Conservation (phyloP, 2,329 filamentous ascomycete genomes). For the Zasmidium citrigriseum region DNA sequence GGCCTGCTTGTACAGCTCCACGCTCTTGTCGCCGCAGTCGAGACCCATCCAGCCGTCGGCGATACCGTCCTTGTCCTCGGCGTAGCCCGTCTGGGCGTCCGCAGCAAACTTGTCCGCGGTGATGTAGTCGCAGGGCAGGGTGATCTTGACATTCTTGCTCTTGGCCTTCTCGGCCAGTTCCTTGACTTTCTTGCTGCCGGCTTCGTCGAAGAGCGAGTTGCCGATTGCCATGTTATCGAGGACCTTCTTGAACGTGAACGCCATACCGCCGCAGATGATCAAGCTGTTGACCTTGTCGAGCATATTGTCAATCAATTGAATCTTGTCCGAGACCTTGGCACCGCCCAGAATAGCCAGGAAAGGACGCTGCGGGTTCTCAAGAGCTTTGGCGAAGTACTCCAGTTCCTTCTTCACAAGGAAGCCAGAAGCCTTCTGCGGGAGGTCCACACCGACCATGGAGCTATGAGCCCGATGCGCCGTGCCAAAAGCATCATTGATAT, state of each 20-base stretch:
- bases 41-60: slow-evolving; percentile 98
- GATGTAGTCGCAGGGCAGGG: slow-evolving; percentile 92
- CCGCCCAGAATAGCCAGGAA: slow-evolving; percentile 99
- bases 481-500: slow-evolving; percentile 98
- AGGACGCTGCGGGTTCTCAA: slow-evolving; percentile 88
- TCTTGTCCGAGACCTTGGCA: slow-evolving; percentile 99
- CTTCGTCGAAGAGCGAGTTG: slow-evolving; percentile 88
- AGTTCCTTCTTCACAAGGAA: slow-evolving; percentile 99
- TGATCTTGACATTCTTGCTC: slow-evolving; percentile 92
- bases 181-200: slow-evolving; percentile 85
- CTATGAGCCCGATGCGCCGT: slow-evolving; percentile 98
- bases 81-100: slow-evolving; percentile 77
- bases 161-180: slow-evolving; percentile 92
- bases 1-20: slow-evolving; percentile 83
- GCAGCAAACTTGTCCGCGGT: slow-evolving; percentile 93
- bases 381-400: slow-evolving; percentile 97
- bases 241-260: slow-evolving; percentile 99
- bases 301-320: slow-evolving; percentile 98
- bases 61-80: slow-evolving; percentile 85
- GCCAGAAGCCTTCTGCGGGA: slow-evolving; percentile 94
- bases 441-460: slow-evolving; percentile 96
- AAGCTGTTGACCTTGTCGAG: slow-evolving; percentile 97
- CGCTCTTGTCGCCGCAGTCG: slow-evolving; percentile 86
- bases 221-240: slow-evolving; percentile 88
- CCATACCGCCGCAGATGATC: slow-evolving; percentile 96